Evolutionary conservation across 225 moss, liverwort and hornwort species (phyloP).

Genomic region (Marchantia polymorpha): DNA sequence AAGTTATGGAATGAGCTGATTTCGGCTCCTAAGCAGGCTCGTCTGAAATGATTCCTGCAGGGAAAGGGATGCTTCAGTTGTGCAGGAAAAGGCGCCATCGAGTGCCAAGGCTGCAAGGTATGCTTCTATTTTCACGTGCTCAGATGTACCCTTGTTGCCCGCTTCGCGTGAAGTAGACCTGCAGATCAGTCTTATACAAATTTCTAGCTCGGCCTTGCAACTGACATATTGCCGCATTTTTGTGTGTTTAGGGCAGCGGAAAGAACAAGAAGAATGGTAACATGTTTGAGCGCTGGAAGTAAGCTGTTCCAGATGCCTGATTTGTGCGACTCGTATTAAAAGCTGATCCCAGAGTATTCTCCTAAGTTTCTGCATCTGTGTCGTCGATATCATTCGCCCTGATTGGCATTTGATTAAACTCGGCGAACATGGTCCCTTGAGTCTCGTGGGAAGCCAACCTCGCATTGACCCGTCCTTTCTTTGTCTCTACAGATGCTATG

Average conservation of each 20-base stretch:
- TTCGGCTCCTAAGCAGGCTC: not conserved
- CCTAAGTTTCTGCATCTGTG: too few species aligned
- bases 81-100: conserved; percentile 81
- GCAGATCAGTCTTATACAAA: not conserved
- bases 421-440: too few species aligned
- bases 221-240: not conserved
- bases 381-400: too few species aligned
- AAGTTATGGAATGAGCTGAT: not conserved
- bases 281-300: conserved; percentile 95
- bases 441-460: too few species aligned
- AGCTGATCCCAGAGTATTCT: too few species aligned
- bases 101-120: conserved; percentile 86
- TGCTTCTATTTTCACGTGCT: not conserved
- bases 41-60: conserved; percentile 17
- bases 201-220: not conserved
- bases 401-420: too few species aligned
- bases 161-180: not conserved
- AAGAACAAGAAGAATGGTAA: conserved; percentile 99
- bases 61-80: conserved; percentile 73
- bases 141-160: not conserved
- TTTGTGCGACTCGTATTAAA: not conserved
- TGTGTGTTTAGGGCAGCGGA: conserved; percentile 57
- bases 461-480: too few species aligned
- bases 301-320: conserved; percentile 16
- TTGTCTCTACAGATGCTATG: conserved; percentile 58